phyloP scores from a whole-genome alignment of 331 rosid species.

The Quercus phellos region DNA sequence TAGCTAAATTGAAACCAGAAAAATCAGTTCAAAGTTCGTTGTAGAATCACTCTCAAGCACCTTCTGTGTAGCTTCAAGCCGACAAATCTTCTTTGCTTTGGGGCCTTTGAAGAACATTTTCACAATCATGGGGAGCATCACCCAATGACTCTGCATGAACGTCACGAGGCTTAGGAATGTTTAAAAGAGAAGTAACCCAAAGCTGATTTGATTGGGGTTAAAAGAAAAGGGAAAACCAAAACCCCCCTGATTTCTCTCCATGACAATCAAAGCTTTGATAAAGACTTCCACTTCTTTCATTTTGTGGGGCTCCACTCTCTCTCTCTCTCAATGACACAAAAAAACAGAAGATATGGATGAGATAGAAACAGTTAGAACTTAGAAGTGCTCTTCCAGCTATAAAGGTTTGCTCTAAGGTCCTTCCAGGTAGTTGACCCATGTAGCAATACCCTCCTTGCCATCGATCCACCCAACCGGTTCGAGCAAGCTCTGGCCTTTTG shows the following conservation, averaged over 20 bases:
- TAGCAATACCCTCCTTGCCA: slow-evolving; percentile 8
- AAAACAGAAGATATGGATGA: slow-evolving; percentile 5
- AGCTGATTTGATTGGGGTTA: slow-evolving; percentile 31
- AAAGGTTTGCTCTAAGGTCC: slow-evolving; percentile 23
- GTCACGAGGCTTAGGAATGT: slow-evolving; percentile 29
- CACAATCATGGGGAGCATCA: slow-evolving; percentile 37
- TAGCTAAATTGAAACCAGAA: background rate
- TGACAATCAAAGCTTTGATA: slow-evolving; percentile 27
- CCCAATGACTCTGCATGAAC: slow-evolving; percentile 26
- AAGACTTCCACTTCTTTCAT: slow-evolving; percentile 42
- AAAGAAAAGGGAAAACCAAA: background rate
- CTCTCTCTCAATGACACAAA: slow-evolving; percentile 11
- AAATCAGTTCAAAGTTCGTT: slow-evolving; percentile 20
- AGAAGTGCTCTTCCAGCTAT: slow-evolving; percentile 58
- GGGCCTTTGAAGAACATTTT: slow-evolving; percentile 34
- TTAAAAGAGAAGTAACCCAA: slow-evolving; percentile 39
- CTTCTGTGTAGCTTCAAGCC: slow-evolving; percentile 47
- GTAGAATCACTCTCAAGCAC: slow-evolving; percentile 31
- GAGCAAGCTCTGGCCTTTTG: slow-evolving; percentile 4
- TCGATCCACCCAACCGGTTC: background rate
- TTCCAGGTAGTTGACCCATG: slow-evolving; percentile 27
- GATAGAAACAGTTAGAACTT: slow-evolving; percentile 29
- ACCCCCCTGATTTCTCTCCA: slow-evolving; percentile 7
- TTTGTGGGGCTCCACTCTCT: slow-evolving; percentile 43
- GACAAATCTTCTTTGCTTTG: slow-evolving; percentile 35